Evolutionary conservation across 352 stramenopile species (phyloP), one percentile per base, ranked within the genome.

Genomic region (Pythium aquatile): DNA sequence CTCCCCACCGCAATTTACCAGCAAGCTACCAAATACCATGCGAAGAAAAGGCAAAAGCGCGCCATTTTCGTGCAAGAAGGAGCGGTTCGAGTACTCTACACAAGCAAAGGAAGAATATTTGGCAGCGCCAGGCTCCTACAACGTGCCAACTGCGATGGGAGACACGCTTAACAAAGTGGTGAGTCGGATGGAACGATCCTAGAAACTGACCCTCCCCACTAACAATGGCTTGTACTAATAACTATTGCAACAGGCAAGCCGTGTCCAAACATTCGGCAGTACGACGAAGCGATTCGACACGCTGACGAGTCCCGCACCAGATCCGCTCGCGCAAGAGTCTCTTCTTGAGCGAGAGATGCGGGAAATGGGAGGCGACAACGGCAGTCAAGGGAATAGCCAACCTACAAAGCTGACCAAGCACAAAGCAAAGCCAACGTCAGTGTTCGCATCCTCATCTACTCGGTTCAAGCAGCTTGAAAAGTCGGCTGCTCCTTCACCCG

Each of bases 141-240:
- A 91, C 57, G 58, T 88, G 26, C 74, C 75, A 0, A 81, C 80
- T 0, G 74, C 77, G 10, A 73, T 93, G 30, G 68, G 70, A 4
- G 78, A 91, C 39, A 74, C 81, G 10, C 73, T 90, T 3, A 85
- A 85, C 70, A 90, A 87, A 89, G 77, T 87, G 80, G 84, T 90
- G 67, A 54, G 66, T 55, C 11, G 17, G 10, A n/a, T 63, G 14
- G 28, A 17, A 16, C 16, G 33, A n/a, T 47, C 26, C 46, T 39
- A 17, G 29, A 35, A 24, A 24, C 20, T 35, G 5, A 35, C 32
- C 32, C 32, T 9, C 32, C 5, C 32, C 17, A 26, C 40, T 47
- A 47, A 47, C 10, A 17, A 44, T 13, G 13, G 37, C 16, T 44
- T 47, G 17, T 26, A 5, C 5, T 6, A 11, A 20, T 17, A 11